Evolutionary conservation across 2,329 filamentous ascomycete species (phyloP), one percentile per base, ranked within the genome.

Genomic region (Dichotomopilus funicola): DNA sequence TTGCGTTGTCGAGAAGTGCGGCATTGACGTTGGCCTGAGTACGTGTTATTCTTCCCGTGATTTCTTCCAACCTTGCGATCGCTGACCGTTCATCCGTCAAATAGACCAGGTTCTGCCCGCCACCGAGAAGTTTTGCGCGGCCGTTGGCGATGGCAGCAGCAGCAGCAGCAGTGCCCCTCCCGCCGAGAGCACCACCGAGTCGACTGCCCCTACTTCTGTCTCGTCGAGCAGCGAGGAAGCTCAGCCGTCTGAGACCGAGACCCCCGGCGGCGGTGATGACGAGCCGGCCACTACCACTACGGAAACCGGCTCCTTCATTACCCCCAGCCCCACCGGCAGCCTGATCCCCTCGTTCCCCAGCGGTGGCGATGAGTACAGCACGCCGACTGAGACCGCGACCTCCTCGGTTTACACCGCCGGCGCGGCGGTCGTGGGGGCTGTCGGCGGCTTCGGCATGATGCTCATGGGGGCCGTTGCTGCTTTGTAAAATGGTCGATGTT

Each of bases 71-170:
- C 35, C 44, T 6, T 6, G 13, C 10, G 8, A 19, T 41, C 3
- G 2, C 35, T 27, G 12, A 2, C 19, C 6, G 27, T 31, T n/a
- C 36, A 19, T n/a, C 37, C 36, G 9, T 27, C 34, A 27, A 35
- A 34, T 44, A 66, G 64, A 49, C 54, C 7, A 65, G 40, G 64
- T 67, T 55, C 58, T 67, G 49, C 61, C 72, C 1, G 75, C 79
- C 0, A 83, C 83, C 0, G 69, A 79, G 8, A 77, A 72, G 46
- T 86, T 95, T 54, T 81, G 89, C 33, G 72, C 75, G 9, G 67
- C 81, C 3, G 79, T 85, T 10, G 66, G 68, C 41, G 44, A 37
- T 43, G 41, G 12, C 45, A 4, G 53, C 46, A 4, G 7, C 35
- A 1, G 43, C 40, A 19, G 35, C 49, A 27, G 51, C 41, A 41